Conservation (phyloP, 2,329 filamentous ascomycete species). For the Purpureocillium takamizusanense region DNA sequence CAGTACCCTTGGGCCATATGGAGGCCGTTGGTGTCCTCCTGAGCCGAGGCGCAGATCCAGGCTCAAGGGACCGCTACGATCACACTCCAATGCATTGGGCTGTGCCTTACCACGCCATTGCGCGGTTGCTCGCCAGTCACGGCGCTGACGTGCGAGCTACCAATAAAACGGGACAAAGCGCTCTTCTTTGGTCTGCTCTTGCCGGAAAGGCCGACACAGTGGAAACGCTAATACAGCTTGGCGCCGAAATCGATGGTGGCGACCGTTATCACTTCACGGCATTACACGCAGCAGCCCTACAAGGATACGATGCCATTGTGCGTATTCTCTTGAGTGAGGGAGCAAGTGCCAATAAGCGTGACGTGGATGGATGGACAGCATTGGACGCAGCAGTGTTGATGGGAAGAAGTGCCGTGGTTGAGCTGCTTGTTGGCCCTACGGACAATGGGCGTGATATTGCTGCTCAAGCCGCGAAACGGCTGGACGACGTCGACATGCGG, state of each 20-base stretch:
- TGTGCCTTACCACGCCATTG: conserved; percentile 3
- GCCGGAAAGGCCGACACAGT: neutral
- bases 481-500: conserved; percentile 3
- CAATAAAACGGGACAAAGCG: conserved; percentile 3
- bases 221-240: conserved; percentile 3
- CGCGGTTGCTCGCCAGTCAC: conserved; percentile 3
- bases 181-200: conserved; percentile 3
- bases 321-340: conserved; percentile 1
- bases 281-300: conserved; percentile 6
- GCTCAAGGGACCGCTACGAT: conserved; percentile 5
- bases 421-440: conserved; percentile 1
- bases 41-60: conserved; percentile 1
- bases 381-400: conserved; percentile 6
- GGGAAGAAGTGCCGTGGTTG: neutral
- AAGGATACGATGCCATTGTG: conserved; percentile 2
- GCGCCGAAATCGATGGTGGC: conserved; percentile 1
- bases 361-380: conserved; percentile 7
- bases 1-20: conserved; percentile 5
- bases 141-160: conserved; percentile 3
- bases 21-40: neutral
- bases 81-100: conserved; percentile 9
- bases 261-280: conserved; percentile 4
- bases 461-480: conserved; percentile 1
- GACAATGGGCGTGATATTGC: conserved; percentile 2
- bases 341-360: conserved; percentile 1